Evolutionary conservation across 2,329 filamentous ascomycete genomes (phyloP).

Genomic region (Hypomyces perniciosus): DNA sequence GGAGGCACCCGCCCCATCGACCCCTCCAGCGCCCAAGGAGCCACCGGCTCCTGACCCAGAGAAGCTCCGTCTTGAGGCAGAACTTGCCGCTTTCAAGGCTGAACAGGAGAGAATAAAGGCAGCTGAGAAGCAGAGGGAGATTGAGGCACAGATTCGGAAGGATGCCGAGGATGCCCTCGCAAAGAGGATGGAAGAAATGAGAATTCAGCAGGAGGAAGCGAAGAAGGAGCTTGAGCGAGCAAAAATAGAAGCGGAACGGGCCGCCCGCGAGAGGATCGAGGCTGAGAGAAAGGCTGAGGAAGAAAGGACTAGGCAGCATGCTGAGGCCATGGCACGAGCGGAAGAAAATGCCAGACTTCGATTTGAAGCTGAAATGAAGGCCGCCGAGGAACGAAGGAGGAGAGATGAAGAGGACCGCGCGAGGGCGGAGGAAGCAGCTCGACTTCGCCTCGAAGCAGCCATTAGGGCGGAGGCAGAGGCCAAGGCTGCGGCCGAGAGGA

Average conservation of each 20-base stretch:
- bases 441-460: constrained; percentile 35
- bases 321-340: constrained; percentile 30
- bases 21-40: constrained; percentile 20
- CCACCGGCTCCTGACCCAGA: constrained; percentile 46
- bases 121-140: constrained; percentile 37
- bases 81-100: constrained; percentile 47
- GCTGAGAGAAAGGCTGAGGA: constrained; percentile 40
- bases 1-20: constrained; percentile 32
- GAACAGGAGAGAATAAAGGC: constrained; percentile 41
- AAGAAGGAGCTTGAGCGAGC: constrained; percentile 43
- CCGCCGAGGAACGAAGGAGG: constrained; percentile 38
- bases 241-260: constrained; percentile 39
- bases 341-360: constrained; percentile 33
- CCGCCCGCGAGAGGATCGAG: constrained; percentile 39
- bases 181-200: constrained; percentile 36
- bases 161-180: constrained; percentile 42
- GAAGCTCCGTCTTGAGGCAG: constrained; percentile 55
- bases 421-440: constrained; percentile 44
- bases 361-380: constrained; percentile 36
- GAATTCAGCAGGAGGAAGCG: constrained; percentile 39
- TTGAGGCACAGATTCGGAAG: constrained; percentile 39
- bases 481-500: constrained; percentile 36
- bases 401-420: constrained; percentile 33
- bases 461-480: constrained; percentile 36
- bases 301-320: constrained; percentile 34